Conservation (phyloP, 176 grass and related monocot genomes). For the Themeda triandra region DNA sequence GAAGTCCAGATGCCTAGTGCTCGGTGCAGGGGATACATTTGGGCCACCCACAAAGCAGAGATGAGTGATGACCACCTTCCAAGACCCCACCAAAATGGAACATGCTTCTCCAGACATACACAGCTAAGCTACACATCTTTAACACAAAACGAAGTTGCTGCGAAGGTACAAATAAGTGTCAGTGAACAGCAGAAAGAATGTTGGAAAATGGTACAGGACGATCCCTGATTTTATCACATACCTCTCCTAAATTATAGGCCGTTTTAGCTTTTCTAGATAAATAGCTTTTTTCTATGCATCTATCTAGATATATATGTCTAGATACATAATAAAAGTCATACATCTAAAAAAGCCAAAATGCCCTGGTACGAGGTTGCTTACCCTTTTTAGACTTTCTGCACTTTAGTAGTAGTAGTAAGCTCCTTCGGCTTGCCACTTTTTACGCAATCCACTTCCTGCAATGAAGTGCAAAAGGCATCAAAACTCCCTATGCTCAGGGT, state of each 20-base stretch:
- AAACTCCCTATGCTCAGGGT: background rate
- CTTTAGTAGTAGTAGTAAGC: conserved; percentile 30
- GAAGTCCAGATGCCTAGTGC: background rate
- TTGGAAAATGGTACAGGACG: background rate
- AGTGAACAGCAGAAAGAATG: background rate
- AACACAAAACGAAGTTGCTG: conserved; percentile 11
- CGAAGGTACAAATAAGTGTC: background rate
- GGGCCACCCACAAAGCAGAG: background rate
- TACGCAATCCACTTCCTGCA: conserved; percentile 48
- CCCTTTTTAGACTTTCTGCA: conserved; percentile 51
- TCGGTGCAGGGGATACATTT: background rate
- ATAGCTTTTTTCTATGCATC: background rate
- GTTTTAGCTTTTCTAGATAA: background rate
- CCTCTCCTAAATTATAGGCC: background rate
- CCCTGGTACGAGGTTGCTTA: background rate
- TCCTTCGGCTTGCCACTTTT: conserved; percentile 52
- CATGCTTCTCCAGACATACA: conserved; percentile 19
- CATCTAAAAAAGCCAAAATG: background rate
- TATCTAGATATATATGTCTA: background rate
- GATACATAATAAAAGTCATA: background rate
- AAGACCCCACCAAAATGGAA: background rate
- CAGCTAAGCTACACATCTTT: conserved; percentile 12
- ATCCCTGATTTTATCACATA: background rate
- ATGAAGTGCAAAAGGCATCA: background rate
- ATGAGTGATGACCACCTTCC: conserved; percentile 5